A percentile compares a stretch with the other conserved stretches of the same genome.
phyloP scores from a whole-genome alignment of 495 filamentous ascomycete species.

The Jackrogersella minutella region DNA sequence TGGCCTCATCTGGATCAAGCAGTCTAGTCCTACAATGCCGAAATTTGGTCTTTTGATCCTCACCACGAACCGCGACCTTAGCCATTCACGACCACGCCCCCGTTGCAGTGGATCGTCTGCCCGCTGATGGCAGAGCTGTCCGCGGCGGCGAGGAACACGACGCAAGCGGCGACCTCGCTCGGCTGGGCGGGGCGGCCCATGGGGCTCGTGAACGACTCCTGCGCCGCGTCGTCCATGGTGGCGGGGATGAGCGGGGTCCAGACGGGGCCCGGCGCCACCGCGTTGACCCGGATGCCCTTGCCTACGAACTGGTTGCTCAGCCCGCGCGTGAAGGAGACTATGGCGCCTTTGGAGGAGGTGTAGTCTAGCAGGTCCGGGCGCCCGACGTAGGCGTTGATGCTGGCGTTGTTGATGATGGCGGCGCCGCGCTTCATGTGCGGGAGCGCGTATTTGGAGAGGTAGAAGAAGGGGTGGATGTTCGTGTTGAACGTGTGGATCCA shows the following conservation, averaged over 20 bases:
- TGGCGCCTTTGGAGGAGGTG: conserved; percentile 83
- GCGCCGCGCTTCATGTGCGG: conserved; percentile 78
- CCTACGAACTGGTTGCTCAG: conserved; percentile 76
- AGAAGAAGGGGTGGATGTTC: conserved; percentile 79
- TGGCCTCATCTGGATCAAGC: not conserved
- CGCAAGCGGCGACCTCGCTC: conserved; percentile 81
- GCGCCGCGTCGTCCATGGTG: conserved; percentile 75
- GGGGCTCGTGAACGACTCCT: conserved; percentile 77
- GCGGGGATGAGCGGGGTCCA: conserved; percentile 86
- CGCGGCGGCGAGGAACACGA: conserved; percentile 81
- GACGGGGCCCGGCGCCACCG: conserved; percentile 79
- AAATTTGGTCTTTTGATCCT: not conserved
- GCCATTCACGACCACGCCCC: conserved; percentile 68
- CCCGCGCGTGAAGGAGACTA: conserved; percentile 80
- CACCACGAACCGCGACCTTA: conserved; percentile 40
- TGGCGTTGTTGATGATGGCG: conserved; percentile 84
- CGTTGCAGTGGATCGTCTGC: conserved; percentile 73
- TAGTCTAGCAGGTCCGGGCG: conserved; percentile 87
- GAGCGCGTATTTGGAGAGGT: conserved; percentile 78
- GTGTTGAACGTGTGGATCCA: conserved; percentile 79
- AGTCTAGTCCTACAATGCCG: too few relatives aligned
- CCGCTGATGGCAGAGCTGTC: conserved; percentile 75
- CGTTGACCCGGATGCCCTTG: conserved; percentile 83
- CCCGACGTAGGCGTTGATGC: conserved; percentile 84
- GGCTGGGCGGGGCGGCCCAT: conserved; percentile 84